phyloP scores from a whole-genome alignment of 257 asterid genomes.

The Solanum pinnatisectum region DNA sequence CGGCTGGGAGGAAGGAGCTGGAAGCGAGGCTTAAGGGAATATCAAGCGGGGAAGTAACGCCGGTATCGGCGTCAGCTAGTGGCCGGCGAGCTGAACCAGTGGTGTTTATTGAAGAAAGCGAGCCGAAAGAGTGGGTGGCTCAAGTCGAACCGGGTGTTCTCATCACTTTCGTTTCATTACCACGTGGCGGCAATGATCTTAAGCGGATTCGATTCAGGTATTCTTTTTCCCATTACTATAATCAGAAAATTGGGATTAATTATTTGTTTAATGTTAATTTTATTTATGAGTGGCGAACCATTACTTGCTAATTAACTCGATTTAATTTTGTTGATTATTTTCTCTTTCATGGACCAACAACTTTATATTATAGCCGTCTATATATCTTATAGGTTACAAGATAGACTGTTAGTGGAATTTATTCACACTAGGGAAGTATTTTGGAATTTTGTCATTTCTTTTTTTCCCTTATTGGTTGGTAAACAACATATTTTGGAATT shows the following conservation, averaged over 20 bases:
- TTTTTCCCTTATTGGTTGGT: not conserved
- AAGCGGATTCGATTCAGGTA: conserved; percentile 97
- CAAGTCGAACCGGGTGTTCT: conserved; percentile 97
- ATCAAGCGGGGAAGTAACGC: conserved; percentile 86
- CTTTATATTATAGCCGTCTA: not conserved
- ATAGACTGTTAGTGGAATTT: not conserved
- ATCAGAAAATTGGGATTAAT: not conserved
- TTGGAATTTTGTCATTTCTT: not conserved
- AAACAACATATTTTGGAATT: not conserved
- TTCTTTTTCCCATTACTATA: not conserved
- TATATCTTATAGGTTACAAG: not conserved
- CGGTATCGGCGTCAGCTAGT: conserved; percentile 66
- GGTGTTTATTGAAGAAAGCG: conserved; percentile 83
- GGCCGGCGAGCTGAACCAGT: conserved; percentile 85
- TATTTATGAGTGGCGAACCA: not conserved
- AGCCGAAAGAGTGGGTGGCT: conserved; percentile 98
- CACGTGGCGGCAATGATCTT: conserved; percentile 92
- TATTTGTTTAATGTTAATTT: not conserved
- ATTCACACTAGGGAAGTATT: not conserved
- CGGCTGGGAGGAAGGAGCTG: conserved; percentile 81
- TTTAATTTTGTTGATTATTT: not conserved
- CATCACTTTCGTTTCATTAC: conserved; percentile 84
- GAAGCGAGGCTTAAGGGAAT: conserved; percentile 88
- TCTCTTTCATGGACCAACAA: not conserved
- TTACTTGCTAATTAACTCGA: not conserved